Conservation (phyloP, 495 filamentous ascomycete species). For the Tuber aestivum region DNA sequence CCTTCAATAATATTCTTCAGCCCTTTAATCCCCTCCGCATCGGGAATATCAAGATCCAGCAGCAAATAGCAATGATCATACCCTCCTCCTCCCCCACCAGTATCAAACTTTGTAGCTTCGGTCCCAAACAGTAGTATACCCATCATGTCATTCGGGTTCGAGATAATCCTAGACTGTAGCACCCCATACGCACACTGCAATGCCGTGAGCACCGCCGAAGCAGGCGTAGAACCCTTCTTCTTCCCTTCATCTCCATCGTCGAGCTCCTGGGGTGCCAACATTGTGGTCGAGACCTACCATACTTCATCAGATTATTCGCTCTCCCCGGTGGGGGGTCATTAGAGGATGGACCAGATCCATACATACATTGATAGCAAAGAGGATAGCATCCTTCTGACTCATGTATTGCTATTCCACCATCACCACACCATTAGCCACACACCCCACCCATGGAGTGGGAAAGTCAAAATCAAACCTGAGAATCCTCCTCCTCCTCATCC, state of each 20-base stretch:
- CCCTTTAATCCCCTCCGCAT: constrained; percentile 75
- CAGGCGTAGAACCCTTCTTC: constrained; percentile 56
- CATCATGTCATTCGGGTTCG: constrained; percentile 95
- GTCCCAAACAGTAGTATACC: constrained; percentile 93
- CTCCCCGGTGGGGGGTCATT: neutral
- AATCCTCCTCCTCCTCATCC: constrained; percentile 41
- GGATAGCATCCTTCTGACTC: constrained; percentile 86
- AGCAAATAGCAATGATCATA: constrained; percentile 93
- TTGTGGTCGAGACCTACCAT: constrained; percentile 67
- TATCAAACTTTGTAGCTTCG: constrained; percentile 72
- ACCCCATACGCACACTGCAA: constrained; percentile 90
- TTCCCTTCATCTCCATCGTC: constrained; percentile 40
- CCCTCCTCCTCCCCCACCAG: constrained; percentile 58
- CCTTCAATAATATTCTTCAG: constrained; percentile 66
- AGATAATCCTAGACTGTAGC: constrained; percentile 97
- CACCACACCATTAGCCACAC: neutral
- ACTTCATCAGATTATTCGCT: neutral
- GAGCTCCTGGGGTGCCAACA: constrained; percentile 62
- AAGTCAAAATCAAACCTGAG: constrained; percentile 18
- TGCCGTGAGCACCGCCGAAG: constrained; percentile 57
- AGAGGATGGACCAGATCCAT: neutral
- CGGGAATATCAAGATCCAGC: constrained; percentile 79
- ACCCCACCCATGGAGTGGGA: neutral
- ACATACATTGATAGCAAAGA: constrained; percentile 83
- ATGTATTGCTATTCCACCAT: constrained; percentile 63